Base-by-base conservation (phyloP, 441 rosid genomes). In the Populus hybrid region DNA sequence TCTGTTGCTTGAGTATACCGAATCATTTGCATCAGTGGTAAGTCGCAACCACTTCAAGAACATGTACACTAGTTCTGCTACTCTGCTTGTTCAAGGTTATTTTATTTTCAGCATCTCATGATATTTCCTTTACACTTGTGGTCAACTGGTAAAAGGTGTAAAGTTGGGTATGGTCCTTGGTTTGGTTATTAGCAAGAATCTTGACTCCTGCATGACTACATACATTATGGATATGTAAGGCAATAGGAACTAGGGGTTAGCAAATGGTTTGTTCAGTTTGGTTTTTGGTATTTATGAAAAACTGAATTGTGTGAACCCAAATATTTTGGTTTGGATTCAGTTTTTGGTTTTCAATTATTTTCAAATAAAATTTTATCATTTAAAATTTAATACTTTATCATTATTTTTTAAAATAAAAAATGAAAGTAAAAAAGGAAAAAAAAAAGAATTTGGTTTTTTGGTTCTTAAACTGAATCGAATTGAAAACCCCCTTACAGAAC, bases 1-100 rank as follows among this genome's bases (percentile, higher is more conserved):
- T 85, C 81, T 96, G 83, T 85, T 96, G 76, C 85, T 94, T 2
- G 96, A 92, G 89, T 92, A 88, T 81, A 82, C 89, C 40, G 94
- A 92, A 74, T 87, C 88, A 69, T 92, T 85, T 89, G 91, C 94
- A 67, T 86, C 98, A 59, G 88, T 86, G 88, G 99, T 96, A 85
- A 81, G 89, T 80, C 61, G 71, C 81, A 74, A 66, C 32, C 72
- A 77, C 76, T 65, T 28, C 64, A 23, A 38, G 64, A 10, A n/a
- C 54, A 4, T 26, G 1, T 46, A 46, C 54, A 59, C 32, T 20
- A 32, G 65, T 14, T 38, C 38, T 3, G 26, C n/a, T 23, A 16
- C 76, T 20, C 38, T 75, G 40, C 26, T 18, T 16, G 40, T 54
- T 34, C 5, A 63, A 30, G 21, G 28, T 69, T 32, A 32, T 7